These are phyloP conservation scores for Aspergillus coremiiformis DNA, from an alignment of 495 filamentous ascomycete species.

Conservation along the genomic window DNA sequence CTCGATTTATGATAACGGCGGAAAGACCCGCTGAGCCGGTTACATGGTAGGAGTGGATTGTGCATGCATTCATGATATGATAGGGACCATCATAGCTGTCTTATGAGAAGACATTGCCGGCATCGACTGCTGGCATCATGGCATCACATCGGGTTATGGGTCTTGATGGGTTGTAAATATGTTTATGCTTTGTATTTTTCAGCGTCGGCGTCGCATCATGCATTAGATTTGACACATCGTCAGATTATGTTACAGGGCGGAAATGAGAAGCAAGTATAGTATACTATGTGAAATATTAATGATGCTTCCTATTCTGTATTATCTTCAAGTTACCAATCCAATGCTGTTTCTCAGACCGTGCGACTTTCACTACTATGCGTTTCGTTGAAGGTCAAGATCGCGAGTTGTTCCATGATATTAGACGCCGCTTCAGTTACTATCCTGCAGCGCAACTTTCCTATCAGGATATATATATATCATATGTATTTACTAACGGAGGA, in stretches of 20 bases:
- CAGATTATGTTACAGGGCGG: neutral
- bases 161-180: constrained; percentile 3
- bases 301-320: neutral
- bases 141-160: neutral
- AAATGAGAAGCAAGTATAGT: neutral
- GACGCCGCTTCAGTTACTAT: no score
- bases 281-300: neutral
- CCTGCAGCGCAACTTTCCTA: no score
- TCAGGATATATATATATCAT: no score
- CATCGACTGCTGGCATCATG: neutral
- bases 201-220: constrained; percentile 10
- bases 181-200: constrained; percentile 2
- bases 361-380: no score
- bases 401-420: no score
- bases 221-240: constrained; percentile 1
- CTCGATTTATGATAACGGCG: neutral
- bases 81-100: constrained; percentile 2
- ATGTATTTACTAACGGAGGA: no score
- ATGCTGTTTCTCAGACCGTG: no score
- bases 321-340: neutral
- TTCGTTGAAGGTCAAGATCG: no score
- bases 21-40: neutral
- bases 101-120: neutral
- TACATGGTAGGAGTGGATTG: neutral
- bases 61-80: constrained; percentile 2